phyloP scores from a whole-genome alignment of 495 filamentous ascomycete genomes.

The Podospora appendiculata region DNA sequence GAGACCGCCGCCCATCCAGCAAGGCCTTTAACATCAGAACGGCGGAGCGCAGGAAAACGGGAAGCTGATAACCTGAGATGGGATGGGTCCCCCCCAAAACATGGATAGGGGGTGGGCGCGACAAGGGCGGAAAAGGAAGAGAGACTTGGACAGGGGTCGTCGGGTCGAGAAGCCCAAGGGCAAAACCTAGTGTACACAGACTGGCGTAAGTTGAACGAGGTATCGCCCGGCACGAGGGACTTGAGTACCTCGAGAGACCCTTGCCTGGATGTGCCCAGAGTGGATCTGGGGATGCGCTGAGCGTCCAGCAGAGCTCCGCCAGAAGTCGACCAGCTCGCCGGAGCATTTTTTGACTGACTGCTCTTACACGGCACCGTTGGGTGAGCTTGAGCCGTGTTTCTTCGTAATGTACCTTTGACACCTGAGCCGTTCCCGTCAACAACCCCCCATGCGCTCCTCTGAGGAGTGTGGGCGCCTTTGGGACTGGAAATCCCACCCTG shows the following conservation, averaged over 20 bases:
- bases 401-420: too few relatives aligned
- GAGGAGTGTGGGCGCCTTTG: background rate
- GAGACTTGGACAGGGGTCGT: background rate
- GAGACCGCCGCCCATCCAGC: too few relatives aligned
- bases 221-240: background rate
- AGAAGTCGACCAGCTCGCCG: constrained; percentile 11
- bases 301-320: too few relatives aligned
- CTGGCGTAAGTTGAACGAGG: background rate
- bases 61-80: background rate
- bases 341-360: constrained; percentile 12
- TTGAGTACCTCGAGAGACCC: background rate
- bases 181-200: background rate
- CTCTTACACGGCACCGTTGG: background rate
- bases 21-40: background rate
- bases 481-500: constrained; percentile 16
- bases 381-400: background rate
- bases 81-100: background rate
- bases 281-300: too few relatives aligned
- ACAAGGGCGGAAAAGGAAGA: background rate
- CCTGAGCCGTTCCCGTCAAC: too few relatives aligned
- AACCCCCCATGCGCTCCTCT: background rate
- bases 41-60: constrained; percentile 1
- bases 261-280: too few relatives aligned
- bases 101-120: background rate
- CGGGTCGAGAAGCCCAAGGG: background rate